Evolutionary conservation across 306 rosid genomes (phyloP), one percentile per base, ranked within the genome.

Genomic region (Mimosa pudica): DNA sequence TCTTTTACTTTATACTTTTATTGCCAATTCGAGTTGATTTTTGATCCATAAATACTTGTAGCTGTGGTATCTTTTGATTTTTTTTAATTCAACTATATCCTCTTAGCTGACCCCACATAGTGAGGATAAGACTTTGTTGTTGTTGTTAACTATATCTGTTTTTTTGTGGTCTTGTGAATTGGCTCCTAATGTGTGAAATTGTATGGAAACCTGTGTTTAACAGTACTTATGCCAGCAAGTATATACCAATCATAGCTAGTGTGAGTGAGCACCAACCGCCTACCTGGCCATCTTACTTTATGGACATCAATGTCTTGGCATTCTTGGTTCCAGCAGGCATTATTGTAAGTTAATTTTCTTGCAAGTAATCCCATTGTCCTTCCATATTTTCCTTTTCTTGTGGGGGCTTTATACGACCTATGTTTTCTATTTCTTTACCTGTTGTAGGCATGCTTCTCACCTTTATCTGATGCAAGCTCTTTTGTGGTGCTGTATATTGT

Each of bases 221-320:
- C 98, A 96, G 99, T 77, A 96, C 99, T 61, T 96, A 96, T 88
- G 99, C 99, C 72, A 96, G 99, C 97, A 96, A 96, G 90, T 96
- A 96, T 85, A 96, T 96, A 70, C 99, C 99, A 46, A 96, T 96
- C 88, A 96, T 96, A 85, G 99, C 99, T 82, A 96, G 99, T 81
- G 99, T 96, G 83, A 96, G 99, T 78, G 99, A 96, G 92, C 99
- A 96, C 84, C 99, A 96, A 82, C 99, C 99, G 0, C 99, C 99
- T 70, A 96, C 99, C 54, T 96, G 99, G 99, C 99, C 99, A 86
- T 96, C 99, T 60, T 96, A 96, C 91, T 96, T 96, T 78, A 96
- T 96, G 99, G 99, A 96, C 88, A 91, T 96, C 80, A 96, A 96
- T 79, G 99, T 96, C 77, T 82, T 96, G 89, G 99, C 99, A 76